Base-by-base conservation (phyloP, 1,284 basidiomycete species). In the Xerocomus amazonicus region DNA sequence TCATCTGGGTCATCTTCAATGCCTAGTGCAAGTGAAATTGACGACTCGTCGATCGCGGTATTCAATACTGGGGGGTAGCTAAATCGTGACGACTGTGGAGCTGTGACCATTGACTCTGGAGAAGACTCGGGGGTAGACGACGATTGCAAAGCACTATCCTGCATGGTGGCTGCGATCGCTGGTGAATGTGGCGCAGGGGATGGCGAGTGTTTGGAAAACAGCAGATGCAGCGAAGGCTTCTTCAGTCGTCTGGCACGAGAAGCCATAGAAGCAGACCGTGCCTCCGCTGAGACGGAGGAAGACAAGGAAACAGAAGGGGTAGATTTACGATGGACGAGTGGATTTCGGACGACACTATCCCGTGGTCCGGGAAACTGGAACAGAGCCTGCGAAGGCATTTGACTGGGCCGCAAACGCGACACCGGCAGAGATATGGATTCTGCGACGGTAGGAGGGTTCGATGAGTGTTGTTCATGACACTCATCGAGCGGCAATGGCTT, bases 171-270 rank as follows among this genome's bases (percentile, higher is more conserved):
- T n/a, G 47, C 17, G 6, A 51, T 32, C 2, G n/a, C 50, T 2
- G 54, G 53, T 1, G 59, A 66, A 3, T 54, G 59, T 45, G 60
- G 28, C n/a, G 34, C 23, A 14, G 59, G 50, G 37, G 62, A 73
- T 2, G 69, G 61, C 12, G 77, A 74, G 38, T 71, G 71, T 62
- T 77, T 81, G 23, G 76, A 71, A 59, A 81, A 79, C 23, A 82
- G 61, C 14, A 79, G 60, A 48, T 76, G 76, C 49, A 81, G 59
- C 4, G 80, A 81, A 2, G 79, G 78, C 53, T 77, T 80, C 63
- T 79, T 81, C 50, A 73, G 40, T 56, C 78, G 70, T 50, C 48
- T 66, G 16, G 64, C 65, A 28, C 66, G 62, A 31, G 68, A 63
- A 49, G 63, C 52, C 23, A 68, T 32, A 26, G 65, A 68, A 47